Evolutionary conservation across 1,284 basidiomycete genomes (phyloP), one percentile per base, ranked within the genome.

Genomic region (Ganoderma multipileum): DNA sequence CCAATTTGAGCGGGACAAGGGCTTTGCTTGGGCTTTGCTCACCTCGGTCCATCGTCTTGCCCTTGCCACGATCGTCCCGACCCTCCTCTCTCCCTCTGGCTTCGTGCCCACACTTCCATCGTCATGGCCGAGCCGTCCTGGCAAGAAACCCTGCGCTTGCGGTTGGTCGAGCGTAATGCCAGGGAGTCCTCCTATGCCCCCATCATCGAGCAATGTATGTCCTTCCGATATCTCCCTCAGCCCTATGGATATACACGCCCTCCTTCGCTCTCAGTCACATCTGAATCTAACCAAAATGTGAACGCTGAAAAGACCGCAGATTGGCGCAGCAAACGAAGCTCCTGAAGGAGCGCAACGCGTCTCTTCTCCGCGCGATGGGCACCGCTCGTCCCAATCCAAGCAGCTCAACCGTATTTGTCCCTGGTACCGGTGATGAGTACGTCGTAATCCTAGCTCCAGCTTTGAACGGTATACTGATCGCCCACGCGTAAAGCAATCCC

Each of bases 321-420:
- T 86, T 98, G 72, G 95, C 95, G 3, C 93, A 95, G 76, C 95
- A 96, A 78, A 93, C 95, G 36, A 91, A 94, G 76, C 86, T 95
- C 20, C 85, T 97, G 75, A 96, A 95, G 79, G 92, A 96, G 77
- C 89, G 96, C 64, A 97, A 98, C 86, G 87, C 89, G 36, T 92
- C 93, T 16, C 85, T 98, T 23, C 83, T 97, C 66, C 87, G 91
- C 66, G 94, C 94, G 8, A 91, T 94, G 28, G 88, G 87, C 57
- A 89, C 89, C 12, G 91, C 93, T 26, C 87, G 89, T 65, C 81
- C 86, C 20, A 90, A 90, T 73, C 84, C 90, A 3, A 90, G 84
- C 74, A 86, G 84, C 68, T 89, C 89, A 2, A 88, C 90, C 0
- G 87, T 89, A 2, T 84, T 87, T 73, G 86, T 90, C 36, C 84